Base-by-base conservation (phyloP, 139 green algal species). In the Chlamydomonas asymmetrica region DNA sequence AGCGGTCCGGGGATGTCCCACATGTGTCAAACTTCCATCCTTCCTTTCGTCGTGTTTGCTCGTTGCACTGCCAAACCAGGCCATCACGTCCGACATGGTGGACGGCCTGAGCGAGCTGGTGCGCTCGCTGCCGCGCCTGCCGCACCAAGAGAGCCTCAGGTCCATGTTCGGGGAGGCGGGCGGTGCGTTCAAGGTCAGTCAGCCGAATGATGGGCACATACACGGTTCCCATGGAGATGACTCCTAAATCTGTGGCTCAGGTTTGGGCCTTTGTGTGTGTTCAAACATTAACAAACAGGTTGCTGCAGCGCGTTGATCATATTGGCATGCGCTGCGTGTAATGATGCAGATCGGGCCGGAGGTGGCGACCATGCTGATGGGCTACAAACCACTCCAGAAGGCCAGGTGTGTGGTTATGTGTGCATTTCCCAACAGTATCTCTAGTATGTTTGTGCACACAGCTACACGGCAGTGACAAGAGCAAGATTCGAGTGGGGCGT, bases 1-100 rank as follows among this genome's bases (percentile, higher is more conserved):
- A n/a, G n/a, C n/a, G n/a, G n/a, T n/a, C n/a, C n/a, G n/a, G n/a
- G n/a, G n/a, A n/a, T n/a, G n/a, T n/a, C n/a, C n/a, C n/a, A n/a
- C n/a, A n/a, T n/a, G n/a, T n/a, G n/a, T n/a, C n/a, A n/a, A n/a
- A n/a, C n/a, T n/a, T n/a, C n/a, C n/a, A n/a, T n/a, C n/a, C n/a
- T n/a, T n/a, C n/a, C n/a, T n/a, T n/a, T n/a, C n/a, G n/a, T n/a
- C n/a, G 27, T 10, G 10, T 8, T 29, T 10, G 5, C 56, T 37
- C 27, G n/a, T 37, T 29, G n/a, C 59, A 35, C 31, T n/a, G 22
- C 22, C n/a, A 60, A 29, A 37, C 0, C 76, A 87, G 82, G 74
- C 73, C 25, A 79, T 88, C 18, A 70, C 71, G 0, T 71, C 40
- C 10, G 61, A 85, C 41, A 35, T 88, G 61, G 77, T 88, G 48